A percentile compares a stretch with the other conserved stretches of the same genome.
These are phyloP conservation scores for Fragaria ananassa DNA, from an alignment of 306 rosid genomes.

Conservation along the genomic window DNA sequence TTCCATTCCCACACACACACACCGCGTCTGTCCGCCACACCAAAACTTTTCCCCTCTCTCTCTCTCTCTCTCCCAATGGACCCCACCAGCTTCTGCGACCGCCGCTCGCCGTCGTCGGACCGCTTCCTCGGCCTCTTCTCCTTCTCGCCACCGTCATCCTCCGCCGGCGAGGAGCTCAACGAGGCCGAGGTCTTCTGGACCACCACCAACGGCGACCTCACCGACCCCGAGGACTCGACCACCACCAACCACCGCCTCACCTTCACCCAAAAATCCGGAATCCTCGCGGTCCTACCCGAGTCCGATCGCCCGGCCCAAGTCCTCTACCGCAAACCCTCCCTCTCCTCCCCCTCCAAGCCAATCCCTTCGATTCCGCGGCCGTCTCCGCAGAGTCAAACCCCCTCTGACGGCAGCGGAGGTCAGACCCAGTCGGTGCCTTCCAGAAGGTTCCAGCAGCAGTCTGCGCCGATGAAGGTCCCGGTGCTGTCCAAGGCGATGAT, in stretches of 20 bases:
- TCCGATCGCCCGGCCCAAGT: slow-evolving; percentile 26
- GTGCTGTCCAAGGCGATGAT: slow-evolving; percentile 29
- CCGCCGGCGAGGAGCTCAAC: slow-evolving; percentile 49
- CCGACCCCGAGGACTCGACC: slow-evolving; percentile 25
- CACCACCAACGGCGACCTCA: slow-evolving; percentile 34
- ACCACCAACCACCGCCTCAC: slow-evolving; percentile 14
- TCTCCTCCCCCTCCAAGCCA: slow-evolving; percentile 35
- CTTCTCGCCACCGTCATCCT: slow-evolving; percentile 14
- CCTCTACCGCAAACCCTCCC: slow-evolving; percentile 41
- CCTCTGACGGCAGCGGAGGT: slow-evolving; percentile 15
- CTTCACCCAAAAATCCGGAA: slow-evolving; percentile 46
- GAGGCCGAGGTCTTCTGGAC: slow-evolving; percentile 81
- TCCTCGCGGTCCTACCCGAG: slow-evolving; percentile 51
- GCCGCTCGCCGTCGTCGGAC: slow-evolving; percentile 59
- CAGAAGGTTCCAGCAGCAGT: slow-evolving; percentile 50
- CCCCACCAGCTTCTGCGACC: slow-evolving; percentile 38
- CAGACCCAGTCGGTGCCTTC: slow-evolving; percentile 45
- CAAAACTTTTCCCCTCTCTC: slow-evolving; percentile 12
- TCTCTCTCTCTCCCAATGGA: slow-evolving; percentile 37
- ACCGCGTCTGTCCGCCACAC: slow-evolving; percentile 53
- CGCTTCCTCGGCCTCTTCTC: slow-evolving; percentile 47
- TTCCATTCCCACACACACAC: neutral
- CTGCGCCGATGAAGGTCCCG: slow-evolving; percentile 78
- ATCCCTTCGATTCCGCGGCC: slow-evolving; percentile 61
- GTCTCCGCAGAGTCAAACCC: slow-evolving; percentile 14